These are phyloP conservation scores for Sclerotinia minor DNA, from an alignment of 2,329 filamentous ascomycete species.

Conservation along the genomic window DNA sequence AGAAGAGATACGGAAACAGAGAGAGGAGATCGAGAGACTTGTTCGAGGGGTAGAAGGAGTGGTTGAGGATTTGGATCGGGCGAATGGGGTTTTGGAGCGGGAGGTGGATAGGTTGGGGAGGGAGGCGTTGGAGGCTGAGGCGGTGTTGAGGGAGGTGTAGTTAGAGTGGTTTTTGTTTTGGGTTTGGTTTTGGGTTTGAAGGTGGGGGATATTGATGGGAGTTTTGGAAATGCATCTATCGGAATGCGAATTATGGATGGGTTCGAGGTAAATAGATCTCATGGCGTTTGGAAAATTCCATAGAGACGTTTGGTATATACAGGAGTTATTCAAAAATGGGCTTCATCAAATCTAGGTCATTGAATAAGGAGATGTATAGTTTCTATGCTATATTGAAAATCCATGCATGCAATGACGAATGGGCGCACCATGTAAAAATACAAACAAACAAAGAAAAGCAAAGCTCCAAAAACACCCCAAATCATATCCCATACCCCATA, in stretches of 20 bases:
- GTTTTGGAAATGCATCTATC: background rate
- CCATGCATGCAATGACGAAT: background rate
- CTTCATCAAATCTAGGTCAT: background rate
- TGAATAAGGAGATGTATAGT: background rate
- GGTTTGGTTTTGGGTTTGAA: background rate
- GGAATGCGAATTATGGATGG: background rate
- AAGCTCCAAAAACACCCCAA: conserved; percentile 2
- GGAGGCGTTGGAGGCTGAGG: conserved; percentile 33
- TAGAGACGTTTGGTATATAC: background rate
- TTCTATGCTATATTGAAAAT: background rate
- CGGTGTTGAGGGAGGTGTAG: conserved; percentile 25
- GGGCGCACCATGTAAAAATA: background rate
- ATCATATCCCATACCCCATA: conserved; percentile 12
- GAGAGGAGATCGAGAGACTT: conserved; percentile 55
- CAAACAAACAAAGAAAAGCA: background rate
- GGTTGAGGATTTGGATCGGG: conserved; percentile 55
- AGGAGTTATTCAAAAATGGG: background rate
- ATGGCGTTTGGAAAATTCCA: background rate
- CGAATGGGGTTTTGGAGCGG: conserved; percentile 40
- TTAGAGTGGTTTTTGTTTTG: too few species aligned
- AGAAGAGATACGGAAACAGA: conserved; percentile 54
- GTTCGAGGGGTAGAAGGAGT: conserved; percentile 52
- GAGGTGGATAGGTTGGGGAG: conserved; percentile 32
- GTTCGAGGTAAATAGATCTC: background rate
- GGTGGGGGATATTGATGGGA: background rate